These are phyloP conservation scores for Umbelopsis sp. DNA, from an alignment of 192 early-diverging fungal species.

Conservation along the genomic window DNA sequence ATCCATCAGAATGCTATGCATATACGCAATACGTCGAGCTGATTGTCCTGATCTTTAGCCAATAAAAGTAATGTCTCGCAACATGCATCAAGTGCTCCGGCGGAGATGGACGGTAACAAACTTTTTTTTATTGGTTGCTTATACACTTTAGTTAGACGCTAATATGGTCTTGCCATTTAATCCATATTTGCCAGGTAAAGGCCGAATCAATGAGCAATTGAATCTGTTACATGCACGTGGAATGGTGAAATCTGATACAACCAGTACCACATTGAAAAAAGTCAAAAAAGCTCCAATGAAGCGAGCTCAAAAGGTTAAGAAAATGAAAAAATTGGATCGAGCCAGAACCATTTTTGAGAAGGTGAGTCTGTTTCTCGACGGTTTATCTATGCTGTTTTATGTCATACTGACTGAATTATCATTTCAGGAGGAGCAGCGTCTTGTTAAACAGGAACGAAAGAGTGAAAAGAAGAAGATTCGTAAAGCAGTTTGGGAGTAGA, in stretches of 20 bases:
- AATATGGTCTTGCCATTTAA: no score
- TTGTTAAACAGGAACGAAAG: slow-evolving; percentile 13
- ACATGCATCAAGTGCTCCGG: background rate
- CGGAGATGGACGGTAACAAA: slow-evolving; percentile 13
- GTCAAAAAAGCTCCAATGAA: slow-evolving; percentile 30
- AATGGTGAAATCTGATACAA: background rate
- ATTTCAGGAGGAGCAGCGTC: background rate
- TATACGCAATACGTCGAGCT: background rate
- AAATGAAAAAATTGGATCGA: slow-evolving; percentile 15
- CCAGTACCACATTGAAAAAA: background rate
- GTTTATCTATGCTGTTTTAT: background rate
- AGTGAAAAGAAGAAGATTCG: slow-evolving; percentile 24
- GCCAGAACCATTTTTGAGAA: slow-evolving; percentile 17
- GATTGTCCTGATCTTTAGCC: background rate
- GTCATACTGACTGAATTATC: background rate
- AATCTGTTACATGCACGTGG: background rate
- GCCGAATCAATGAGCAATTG: background rate
- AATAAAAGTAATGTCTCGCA: background rate
- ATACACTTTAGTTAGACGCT: background rate
- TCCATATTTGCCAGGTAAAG: no score
- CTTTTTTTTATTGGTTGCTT: background rate
- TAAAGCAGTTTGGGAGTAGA: slow-evolving; percentile 20
- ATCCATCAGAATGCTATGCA: background rate
- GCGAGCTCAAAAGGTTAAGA: slow-evolving; percentile 16
- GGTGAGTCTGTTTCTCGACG: background rate